Evolutionary conservation across 192 early-diverging fungal species (phyloP), one percentile per base, ranked within the genome.

Genomic region (Dissophora ornata): DNA sequence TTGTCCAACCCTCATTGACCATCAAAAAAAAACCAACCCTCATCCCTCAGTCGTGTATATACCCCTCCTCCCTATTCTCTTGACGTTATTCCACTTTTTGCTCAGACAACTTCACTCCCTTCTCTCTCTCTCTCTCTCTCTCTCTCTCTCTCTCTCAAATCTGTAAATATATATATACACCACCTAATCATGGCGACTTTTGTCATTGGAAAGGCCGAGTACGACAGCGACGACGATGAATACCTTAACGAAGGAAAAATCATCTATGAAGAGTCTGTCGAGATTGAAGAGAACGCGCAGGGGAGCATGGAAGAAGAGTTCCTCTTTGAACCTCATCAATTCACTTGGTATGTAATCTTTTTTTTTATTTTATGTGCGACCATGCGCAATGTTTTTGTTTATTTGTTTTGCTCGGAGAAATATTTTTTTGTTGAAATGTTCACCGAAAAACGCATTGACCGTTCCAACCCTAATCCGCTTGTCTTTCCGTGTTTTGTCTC

Each of bases 311-410:
- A 67, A 13, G 65, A 67, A 4, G 65, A 67, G 28, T 77, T 54
- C 36, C 19, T 77, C 57, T 40, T 57, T 44, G 73, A 77, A 36
- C 34, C 32, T 16, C 52, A 51, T 0, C 73, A 77, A 42, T 77
- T 77, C 53, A 77, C 73, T 15, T 67, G 63, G 73, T 77, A 77
- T 12, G 45, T 5, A 11, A 2, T 5, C 16, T 44, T 49, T 7
- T 24, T 41, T 1, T 44, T n/a, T 21, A 9, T 6, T 38, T 38
- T 38, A 36, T 15, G 3, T 46, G 47, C 30, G 2, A 19, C 19
- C 9, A 11, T 1, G 36, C 36, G 36, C 36, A 38, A 25, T n/a
- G 24, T 3, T 13, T n/a, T n/a, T n/a, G 24, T 5, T 26, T 22
- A 9, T 24, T 24, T 32, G 10, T 15, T 34, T 22, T 15, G n/a